Evolutionary conservation across 2,329 filamentous ascomycete genomes (phyloP).

Genomic region (Penicillium sp.): DNA sequence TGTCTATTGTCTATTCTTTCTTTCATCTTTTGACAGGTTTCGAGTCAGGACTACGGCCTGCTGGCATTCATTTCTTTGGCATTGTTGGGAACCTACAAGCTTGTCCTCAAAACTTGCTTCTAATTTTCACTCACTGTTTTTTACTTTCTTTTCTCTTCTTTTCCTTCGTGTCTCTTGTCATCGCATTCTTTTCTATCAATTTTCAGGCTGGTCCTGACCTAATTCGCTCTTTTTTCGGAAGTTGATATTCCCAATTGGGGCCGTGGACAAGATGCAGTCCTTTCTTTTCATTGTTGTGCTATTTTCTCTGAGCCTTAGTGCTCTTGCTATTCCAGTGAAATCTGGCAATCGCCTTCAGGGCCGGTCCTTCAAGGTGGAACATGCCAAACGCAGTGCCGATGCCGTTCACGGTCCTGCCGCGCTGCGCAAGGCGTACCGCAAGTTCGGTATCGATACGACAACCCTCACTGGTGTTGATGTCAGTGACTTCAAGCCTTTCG

Average conservation of each 20-base stretch:
- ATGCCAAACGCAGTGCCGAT: conserved; percentile 59
- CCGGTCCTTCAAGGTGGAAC: conserved; percentile 63
- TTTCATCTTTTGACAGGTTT: conserved; percentile 3
- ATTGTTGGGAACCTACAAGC: conserved; percentile 2
- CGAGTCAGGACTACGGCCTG: conserved; percentile 22
- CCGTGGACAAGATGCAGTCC: conserved; percentile 29
- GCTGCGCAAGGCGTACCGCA: conserved; percentile 67
- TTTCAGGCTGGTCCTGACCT: conserved; percentile 14
- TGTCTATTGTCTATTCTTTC: background rate
- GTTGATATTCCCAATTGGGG: background rate
- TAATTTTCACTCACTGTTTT: background rate
- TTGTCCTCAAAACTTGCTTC: background rate
- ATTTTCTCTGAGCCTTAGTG: conserved; percentile 35
- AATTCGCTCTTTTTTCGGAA: conserved; percentile 12
- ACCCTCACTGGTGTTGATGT: conserved; percentile 41
- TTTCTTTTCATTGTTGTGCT: conserved; percentile 29
- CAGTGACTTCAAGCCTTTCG: conserved; percentile 37
- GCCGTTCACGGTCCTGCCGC: conserved; percentile 61
- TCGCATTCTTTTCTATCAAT: conserved; percentile 4
- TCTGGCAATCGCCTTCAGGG: conserved; percentile 25
- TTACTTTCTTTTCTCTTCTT: background rate
- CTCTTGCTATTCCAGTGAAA: conserved; percentile 36
- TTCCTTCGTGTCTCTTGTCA: background rate
- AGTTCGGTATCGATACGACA: conserved; percentile 61
- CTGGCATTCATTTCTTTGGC: conserved; percentile 8